Evolutionary conservation across 2,329 filamentous ascomycete genomes (phyloP).

Genomic region (Ascochyta viciae-villosae): DNA sequence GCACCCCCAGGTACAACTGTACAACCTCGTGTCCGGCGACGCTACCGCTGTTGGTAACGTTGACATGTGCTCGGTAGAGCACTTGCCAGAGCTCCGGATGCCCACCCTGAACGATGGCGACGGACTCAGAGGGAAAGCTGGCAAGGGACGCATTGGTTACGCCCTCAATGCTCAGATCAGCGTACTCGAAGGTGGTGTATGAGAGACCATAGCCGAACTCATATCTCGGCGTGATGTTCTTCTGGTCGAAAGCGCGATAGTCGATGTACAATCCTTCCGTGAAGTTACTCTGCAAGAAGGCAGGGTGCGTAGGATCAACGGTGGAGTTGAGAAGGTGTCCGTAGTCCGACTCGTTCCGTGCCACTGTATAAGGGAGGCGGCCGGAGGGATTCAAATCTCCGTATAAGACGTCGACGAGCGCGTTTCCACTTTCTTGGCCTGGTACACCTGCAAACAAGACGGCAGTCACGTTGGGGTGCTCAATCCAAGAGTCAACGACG

Average conservation of each 20-base stretch:
- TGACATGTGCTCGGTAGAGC: conserved; percentile 69
- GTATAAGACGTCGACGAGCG: conserved; percentile 79
- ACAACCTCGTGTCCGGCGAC: conserved; percentile 72
- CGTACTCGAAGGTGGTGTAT: conserved; percentile 79
- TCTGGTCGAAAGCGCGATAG: conserved; percentile 74
- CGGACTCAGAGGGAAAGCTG: conserved; percentile 19
- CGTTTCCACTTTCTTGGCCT: conserved; percentile 80
- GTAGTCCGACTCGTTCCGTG: conserved; percentile 70
- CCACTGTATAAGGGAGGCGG: conserved; percentile 81
- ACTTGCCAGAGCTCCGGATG: conserved; percentile 67
- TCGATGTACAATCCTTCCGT: conserved; percentile 81
- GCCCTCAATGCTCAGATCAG: conserved; percentile 64
- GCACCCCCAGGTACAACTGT: conserved; percentile 71
- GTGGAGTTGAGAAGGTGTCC: conserved; percentile 64
- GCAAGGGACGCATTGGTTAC: conserved; percentile 52
- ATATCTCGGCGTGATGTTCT: conserved; percentile 70
- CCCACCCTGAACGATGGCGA: conserved; percentile 39
- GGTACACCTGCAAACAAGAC: conserved; percentile 82
- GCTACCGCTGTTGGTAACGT: conserved; percentile 73
- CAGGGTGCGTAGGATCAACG: conserved; percentile 55
- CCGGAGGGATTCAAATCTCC: conserved; percentile 77
- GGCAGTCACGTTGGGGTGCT: conserved; percentile 79
- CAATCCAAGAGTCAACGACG: conserved; percentile 74
- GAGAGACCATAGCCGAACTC: conserved; percentile 79
- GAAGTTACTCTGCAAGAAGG: conserved; percentile 77